Evolutionary conservation across 129 eudicot genomes (phyloP).

Genomic region (Escallonia rubra): DNA sequence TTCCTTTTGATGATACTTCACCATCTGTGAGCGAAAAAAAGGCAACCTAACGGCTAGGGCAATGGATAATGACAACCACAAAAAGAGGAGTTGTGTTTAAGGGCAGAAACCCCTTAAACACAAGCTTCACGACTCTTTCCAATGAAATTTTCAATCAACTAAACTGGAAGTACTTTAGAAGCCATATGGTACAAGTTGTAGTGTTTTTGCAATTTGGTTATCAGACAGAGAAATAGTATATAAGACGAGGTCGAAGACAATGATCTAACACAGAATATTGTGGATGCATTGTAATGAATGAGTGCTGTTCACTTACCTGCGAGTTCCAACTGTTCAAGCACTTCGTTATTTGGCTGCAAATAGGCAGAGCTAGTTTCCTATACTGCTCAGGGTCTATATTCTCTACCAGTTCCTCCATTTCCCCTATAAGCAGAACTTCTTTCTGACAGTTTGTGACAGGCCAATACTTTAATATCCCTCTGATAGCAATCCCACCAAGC

Average conservation of each 20-base stretch:
- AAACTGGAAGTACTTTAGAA: too few relatives aligned
- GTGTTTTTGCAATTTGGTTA: background rate
- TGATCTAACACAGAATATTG: background rate
- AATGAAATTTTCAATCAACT: too few relatives aligned
- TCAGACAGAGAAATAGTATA: background rate
- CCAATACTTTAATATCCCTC: constrained; percentile 62
- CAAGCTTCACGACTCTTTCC: too few relatives aligned
- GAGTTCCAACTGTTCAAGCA: constrained; percentile 63
- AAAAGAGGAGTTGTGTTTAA: too few relatives aligned
- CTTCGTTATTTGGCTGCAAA: constrained; percentile 54
- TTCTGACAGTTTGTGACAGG: constrained; percentile 65
- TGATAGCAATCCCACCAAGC: constrained; percentile 45
- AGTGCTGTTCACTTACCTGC: constrained; percentile 31
- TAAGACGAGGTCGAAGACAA: background rate
- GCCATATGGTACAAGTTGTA: too few relatives aligned
- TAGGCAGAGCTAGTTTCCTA: constrained; percentile 39
- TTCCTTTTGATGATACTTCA: too few relatives aligned
- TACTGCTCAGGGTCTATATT: constrained; percentile 41
- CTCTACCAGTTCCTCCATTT: constrained; percentile 62
- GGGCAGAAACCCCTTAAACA: too few relatives aligned
- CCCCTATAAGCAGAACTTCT: constrained; percentile 67
- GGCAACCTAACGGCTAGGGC: too few relatives aligned
- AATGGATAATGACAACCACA: too few relatives aligned
- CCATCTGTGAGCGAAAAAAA: too few relatives aligned
- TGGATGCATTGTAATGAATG: background rate